A percentile compares a stretch with the other conserved stretches of the same genome.
These are phyloP conservation scores for Mycena pura DNA, from an alignment of 768 basidiomycete genomes.

Conservation along the genomic window DNA sequence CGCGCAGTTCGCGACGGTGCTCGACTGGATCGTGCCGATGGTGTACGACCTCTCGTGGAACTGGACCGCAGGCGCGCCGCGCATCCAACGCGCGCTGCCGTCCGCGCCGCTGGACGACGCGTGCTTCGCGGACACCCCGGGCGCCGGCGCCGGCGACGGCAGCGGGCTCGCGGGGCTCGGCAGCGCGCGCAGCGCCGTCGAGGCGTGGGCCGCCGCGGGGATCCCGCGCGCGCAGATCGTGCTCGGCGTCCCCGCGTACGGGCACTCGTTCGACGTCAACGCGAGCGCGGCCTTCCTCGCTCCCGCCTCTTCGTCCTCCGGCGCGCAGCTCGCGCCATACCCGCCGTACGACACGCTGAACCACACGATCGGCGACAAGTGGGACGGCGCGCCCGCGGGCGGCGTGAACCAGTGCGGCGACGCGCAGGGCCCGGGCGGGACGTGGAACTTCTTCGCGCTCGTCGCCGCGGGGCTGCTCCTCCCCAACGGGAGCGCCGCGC, in stretches of 20 bases:
- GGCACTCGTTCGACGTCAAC: conserved; percentile 75
- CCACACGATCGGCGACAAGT: conserved; percentile 65
- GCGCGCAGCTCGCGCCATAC: conserved; percentile 48
- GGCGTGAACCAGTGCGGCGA: conserved; percentile 65
- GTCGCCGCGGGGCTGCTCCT: conserved; percentile 62
- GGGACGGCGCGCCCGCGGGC: conserved; percentile 63
- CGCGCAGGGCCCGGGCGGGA: conserved; percentile 55
- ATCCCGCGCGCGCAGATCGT: conserved; percentile 73
- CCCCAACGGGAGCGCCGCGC: conserved; percentile 51
- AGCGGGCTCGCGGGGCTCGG: conserved; percentile 55
- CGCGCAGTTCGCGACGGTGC: conserved; percentile 71
- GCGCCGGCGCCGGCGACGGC: conserved; percentile 55
- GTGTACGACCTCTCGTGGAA: conserved; percentile 79
- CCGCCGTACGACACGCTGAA: conserved; percentile 58
- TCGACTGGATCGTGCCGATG: conserved; percentile 65
- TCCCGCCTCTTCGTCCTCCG: conserved; percentile 32
- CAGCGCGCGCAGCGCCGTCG: conserved; percentile 77
- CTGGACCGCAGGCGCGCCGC: conserved; percentile 57
- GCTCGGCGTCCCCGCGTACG: conserved; percentile 84
- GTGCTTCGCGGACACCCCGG: conserved; percentile 46
- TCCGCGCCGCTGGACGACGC: conserved; percentile 88
- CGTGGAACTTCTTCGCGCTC: conserved; percentile 71
- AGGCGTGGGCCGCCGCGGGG: conserved; percentile 76
- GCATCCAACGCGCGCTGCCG: conserved; percentile 44
- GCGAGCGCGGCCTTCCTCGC: conserved; percentile 50